These are phyloP conservation scores for Escallonia herrerae DNA, from an alignment of 129 eudicot species.

Conservation along the genomic window DNA sequence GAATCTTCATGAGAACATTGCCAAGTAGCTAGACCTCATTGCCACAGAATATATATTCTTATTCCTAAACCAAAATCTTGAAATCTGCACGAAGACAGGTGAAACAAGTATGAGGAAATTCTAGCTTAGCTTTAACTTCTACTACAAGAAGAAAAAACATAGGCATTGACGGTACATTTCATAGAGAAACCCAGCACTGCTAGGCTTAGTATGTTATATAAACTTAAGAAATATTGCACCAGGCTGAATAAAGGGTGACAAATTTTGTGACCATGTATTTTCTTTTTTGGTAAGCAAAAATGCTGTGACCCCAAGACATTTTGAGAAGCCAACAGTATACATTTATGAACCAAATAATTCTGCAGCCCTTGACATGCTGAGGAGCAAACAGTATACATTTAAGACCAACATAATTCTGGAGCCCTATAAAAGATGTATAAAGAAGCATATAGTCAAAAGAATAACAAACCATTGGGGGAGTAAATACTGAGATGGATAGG, in stretches of 20 bases:
- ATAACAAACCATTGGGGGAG: slow-evolving; percentile 72
- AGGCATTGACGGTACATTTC: neutral
- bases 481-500: slow-evolving; percentile 97
- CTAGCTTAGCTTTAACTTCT: neutral
- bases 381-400: neutral
- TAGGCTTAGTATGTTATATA: neutral
- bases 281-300: too few species aligned
- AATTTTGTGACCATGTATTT: too few species aligned
- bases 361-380: neutral
- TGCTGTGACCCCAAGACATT: too few species aligned
- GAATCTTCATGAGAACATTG: too few species aligned
- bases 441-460: neutral
- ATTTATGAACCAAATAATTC: neutral
- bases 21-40: too few species aligned
- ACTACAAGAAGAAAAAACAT: neutral
- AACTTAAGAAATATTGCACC: neutral
- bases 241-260: neutral
- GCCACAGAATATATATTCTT: too few species aligned
- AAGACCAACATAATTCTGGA: neutral
- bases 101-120: neutral
- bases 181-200: neutral
- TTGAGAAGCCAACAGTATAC: too few species aligned
- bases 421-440: neutral
- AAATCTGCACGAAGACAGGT: neutral
- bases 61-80: neutral